Evolutionary conservation across 1,139 yeast species (phyloP), one percentile per base, ranked within the genome.

Genomic region (Zygoascus hellenicus): DNA sequence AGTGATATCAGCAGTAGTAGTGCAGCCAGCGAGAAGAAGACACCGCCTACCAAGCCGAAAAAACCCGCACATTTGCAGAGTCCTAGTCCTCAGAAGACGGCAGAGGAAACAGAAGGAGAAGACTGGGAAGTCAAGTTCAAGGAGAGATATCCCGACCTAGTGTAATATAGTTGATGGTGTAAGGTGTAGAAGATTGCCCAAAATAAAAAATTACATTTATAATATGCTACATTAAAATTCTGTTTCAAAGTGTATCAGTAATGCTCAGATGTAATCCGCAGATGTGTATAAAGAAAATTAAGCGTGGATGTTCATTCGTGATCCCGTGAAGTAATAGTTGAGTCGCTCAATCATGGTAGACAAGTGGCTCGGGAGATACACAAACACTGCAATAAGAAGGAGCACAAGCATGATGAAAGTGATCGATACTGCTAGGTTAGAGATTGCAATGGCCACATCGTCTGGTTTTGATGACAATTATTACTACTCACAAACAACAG

Each of bases 1-100:
- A 54, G 61, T 11, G 52, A 45, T 13, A 58, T 56, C 35, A 53
- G 60, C 16, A 42, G 47, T 38, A 47, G 54, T 37, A 45, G 45
- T 13, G 53, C 48, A 16, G 43, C 50, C 36, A 35, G 48, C 14
- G 47, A 47, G 14, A 46, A 34, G 38, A 35, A 43, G 19, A 45
- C 51, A 31, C 56, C 56, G 54, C 70, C 70, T 31, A 77, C 81
- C 3, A 84, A 84, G 9, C 82, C 84, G 11, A 71, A 68, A 52
- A 81, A 81, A 54, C 88, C 89, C 1, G 59, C 60, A 3, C 76
- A 77, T 58, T 67, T 81, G 52, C 76, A 76, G 57, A 54, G 60
- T 10, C 60, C 62, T 7, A 47, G 53, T 30, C 5, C 46, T 35
- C 26, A 22, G 26, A 22, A 22, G 14, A 32, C 45, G 5, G 34